A percentile compares a stretch with the other conserved stretches of the same genome.
These are phyloP conservation scores for Saturnispora besseyi DNA, from an alignment of 805 yeast species.

Conservation along the genomic window DNA sequence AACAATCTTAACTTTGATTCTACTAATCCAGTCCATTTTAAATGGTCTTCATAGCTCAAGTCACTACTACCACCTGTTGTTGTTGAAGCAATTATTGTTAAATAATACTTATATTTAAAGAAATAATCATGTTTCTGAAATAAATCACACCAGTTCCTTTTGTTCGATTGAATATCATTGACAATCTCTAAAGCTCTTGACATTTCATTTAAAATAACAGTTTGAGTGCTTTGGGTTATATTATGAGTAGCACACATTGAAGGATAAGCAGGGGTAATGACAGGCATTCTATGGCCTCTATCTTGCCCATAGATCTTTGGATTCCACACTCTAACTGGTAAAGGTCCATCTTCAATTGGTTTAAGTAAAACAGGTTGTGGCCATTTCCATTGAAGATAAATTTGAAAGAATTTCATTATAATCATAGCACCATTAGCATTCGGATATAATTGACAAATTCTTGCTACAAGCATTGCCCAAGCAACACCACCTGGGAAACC, in stretches of 20 bases:
- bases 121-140: constrained; percentile 78
- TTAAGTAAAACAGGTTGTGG: constrained; percentile 94
- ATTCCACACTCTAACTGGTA: constrained; percentile 95
- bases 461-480: constrained; percentile 99
- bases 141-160: constrained; percentile 63
- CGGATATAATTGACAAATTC: constrained; percentile 94
- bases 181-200: constrained; percentile 65
- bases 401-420: constrained; percentile 80
- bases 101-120: constrained; percentile 73
- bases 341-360: constrained; percentile 93
- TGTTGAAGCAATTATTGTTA: constrained; percentile 75
- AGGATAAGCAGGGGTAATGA: constrained; percentile 95
- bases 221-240: constrained; percentile 81
- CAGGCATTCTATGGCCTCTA: constrained; percentile 90
- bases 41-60: constrained; percentile 62
- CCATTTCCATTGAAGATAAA: constrained; percentile 90
- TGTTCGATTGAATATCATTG: constrained; percentile 56
- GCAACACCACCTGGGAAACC: constrained; percentile 99
- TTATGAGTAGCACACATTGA: constrained; percentile 99
- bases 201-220: constrained; percentile 71
- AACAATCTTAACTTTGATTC: constrained; percentile 78
- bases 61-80: constrained; percentile 28
- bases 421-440: constrained; percentile 91
- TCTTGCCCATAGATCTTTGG: constrained; percentile 87
- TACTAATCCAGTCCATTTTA: constrained; percentile 87